phyloP scores from a whole-genome alignment of 805 yeast genomes.

The Candida nanaspora region DNA sequence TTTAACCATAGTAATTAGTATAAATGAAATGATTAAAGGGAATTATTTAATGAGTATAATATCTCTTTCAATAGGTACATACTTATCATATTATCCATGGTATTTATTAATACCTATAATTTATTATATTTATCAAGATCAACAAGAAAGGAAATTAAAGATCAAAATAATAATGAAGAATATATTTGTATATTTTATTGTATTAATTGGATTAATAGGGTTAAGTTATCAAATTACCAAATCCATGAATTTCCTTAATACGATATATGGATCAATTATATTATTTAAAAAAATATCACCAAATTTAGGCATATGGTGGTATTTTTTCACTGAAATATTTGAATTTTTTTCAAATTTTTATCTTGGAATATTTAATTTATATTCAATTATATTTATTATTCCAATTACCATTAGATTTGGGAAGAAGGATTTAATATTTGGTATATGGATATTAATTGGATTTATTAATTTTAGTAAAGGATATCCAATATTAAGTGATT shows the following conservation, averaged over 20 bases:
- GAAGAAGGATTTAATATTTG: conserved; percentile 22
- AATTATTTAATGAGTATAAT: conserved; percentile 39
- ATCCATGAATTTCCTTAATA: conserved; percentile 38
- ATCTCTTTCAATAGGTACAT: conserved; percentile 54
- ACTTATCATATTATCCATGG: conserved; percentile 56
- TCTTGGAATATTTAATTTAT: conserved; percentile 75
- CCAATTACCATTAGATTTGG: conserved; percentile 75
- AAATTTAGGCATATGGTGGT: conserved; percentile 98
- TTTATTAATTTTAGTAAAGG: conserved; percentile 61
- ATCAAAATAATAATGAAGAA: conserved; percentile 6
- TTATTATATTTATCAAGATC: conserved; percentile 12
- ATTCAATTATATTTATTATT: conserved; percentile 53
- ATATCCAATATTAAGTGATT: conserved; percentile 80
- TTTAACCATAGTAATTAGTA: conserved; percentile 41
- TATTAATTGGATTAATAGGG: conserved; percentile 22
- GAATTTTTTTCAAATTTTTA: conserved; percentile 82
- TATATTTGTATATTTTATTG: conserved; percentile 22
- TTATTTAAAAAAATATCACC: conserved; percentile 71
- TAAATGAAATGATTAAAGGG: conserved; percentile 35
- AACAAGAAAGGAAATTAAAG: not conserved
- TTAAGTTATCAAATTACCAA: conserved; percentile 33
- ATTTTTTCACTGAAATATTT: conserved; percentile 92
- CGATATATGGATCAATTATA: conserved; percentile 52
- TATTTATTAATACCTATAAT: conserved; percentile 55
- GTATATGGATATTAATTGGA: conserved; percentile 32